phyloP scores from a whole-genome alignment of 148 eudicot genomes.

The Selenicereus undatus region DNA sequence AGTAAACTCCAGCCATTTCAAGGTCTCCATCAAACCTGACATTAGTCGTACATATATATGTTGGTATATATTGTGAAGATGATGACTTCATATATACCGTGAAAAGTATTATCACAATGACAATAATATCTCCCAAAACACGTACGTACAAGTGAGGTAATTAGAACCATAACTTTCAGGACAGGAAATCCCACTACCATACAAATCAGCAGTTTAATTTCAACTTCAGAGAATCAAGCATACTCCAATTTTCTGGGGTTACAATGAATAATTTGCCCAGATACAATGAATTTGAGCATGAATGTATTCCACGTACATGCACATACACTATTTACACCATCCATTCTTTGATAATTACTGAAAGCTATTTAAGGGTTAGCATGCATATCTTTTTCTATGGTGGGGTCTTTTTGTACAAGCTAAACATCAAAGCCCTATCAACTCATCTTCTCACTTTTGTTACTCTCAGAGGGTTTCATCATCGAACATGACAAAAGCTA shows the following conservation, averaged over 20 bases:
- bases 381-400: background rate
- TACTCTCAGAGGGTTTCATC: background rate
- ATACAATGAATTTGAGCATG: background rate
- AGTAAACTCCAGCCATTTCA: no score
- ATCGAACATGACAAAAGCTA: background rate
- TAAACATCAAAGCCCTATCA: conserved; percentile 1
- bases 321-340: background rate
- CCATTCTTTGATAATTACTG: background rate
- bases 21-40: no score
- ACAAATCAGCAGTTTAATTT: background rate
- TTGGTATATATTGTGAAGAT: no score
- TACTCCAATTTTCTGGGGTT: background rate
- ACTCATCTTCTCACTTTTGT: background rate
- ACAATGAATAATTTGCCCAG: background rate
- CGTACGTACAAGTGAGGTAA: no score
- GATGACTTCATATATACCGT: no score
- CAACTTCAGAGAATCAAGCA: background rate
- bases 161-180: background rate
- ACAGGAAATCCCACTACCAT: background rate
- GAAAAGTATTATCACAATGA: no score
- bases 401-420: background rate
- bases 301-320: background rate
- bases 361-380: background rate
- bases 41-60: no score
- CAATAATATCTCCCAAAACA: no score